These are phyloP conservation scores for Odontarrhena argentea DNA, from an alignment of 345 rosid genomes.

Conservation along the genomic window DNA sequence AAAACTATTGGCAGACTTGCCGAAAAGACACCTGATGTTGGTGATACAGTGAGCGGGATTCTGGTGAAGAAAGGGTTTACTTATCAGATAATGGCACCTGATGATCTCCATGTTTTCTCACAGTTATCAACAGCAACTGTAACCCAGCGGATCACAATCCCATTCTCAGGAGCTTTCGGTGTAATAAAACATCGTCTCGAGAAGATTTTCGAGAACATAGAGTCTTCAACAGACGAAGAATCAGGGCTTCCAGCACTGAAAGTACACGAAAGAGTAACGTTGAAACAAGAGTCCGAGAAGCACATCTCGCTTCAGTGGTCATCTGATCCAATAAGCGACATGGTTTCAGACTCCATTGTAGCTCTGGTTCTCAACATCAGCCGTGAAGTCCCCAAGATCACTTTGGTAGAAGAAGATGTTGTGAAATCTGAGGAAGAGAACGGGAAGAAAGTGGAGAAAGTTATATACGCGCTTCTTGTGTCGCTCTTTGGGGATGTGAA, in stretches of 20 bases:
- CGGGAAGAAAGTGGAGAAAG: slow-evolving; percentile 74
- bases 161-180: slow-evolving; percentile 76
- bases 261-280: slow-evolving; percentile 70
- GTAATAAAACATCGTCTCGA: slow-evolving; percentile 77
- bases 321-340: slow-evolving; percentile 86
- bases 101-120: slow-evolving; percentile 92
- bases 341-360: slow-evolving; percentile 89
- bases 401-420: slow-evolving; percentile 61
- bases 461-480: slow-evolving; percentile 71
- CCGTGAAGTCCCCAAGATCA: slow-evolving; percentile 76
- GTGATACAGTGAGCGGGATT: slow-evolving; percentile 78
- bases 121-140: slow-evolving; percentile 85
- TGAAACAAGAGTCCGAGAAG: slow-evolving; percentile 85
- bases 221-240: slow-evolving; percentile 75
- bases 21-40: slow-evolving; percentile 74
- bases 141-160: slow-evolving; percentile 81
- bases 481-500: slow-evolving; percentile 94
- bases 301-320: slow-evolving; percentile 87
- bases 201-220: slow-evolving; percentile 82
- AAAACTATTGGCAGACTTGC: slow-evolving; percentile 87
- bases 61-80: slow-evolving; percentile 93
- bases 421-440: slow-evolving; percentile 65
- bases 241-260: slow-evolving; percentile 59
- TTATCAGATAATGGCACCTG: slow-evolving; percentile 96
- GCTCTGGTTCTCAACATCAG: slow-evolving; percentile 80